These are phyloP conservation scores for Holtermannia corniformis DNA, from an alignment of 768 basidiomycete genomes.

Conservation along the genomic window DNA sequence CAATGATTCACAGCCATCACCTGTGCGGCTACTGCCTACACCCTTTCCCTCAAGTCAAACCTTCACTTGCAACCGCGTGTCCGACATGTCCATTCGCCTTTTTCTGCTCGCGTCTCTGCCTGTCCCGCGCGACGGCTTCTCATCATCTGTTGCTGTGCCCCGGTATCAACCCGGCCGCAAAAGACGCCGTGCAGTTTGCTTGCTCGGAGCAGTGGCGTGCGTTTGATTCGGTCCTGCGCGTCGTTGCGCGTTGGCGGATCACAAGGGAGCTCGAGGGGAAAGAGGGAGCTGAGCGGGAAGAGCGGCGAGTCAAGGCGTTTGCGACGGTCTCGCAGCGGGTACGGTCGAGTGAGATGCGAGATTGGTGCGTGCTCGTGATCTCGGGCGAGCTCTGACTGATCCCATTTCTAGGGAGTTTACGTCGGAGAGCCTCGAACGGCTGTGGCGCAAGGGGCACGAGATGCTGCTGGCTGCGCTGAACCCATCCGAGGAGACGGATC, in stretches of 20 bases:
- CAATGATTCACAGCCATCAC: neutral
- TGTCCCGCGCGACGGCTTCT: conserved; percentile 53
- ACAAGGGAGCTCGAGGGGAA: conserved; percentile 48
- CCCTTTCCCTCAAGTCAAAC: conserved; percentile 46
- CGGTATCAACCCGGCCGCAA: conserved; percentile 60
- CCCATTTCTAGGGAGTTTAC: conserved; percentile 20
- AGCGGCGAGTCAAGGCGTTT: conserved; percentile 44
- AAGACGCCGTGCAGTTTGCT: conserved; percentile 54
- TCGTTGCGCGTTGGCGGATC: conserved; percentile 56
- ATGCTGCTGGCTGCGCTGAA: conserved; percentile 57
- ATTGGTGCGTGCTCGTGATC: conserved; percentile 26
- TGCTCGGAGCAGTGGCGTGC: conserved; percentile 62
- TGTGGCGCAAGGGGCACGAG: conserved; percentile 59
- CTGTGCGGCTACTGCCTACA: neutral
- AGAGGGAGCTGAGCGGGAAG: conserved; percentile 47
- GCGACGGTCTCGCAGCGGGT: conserved; percentile 73
- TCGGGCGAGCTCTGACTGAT: neutral
- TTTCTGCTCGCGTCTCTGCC: conserved; percentile 75
- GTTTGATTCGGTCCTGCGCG: conserved; percentile 61
- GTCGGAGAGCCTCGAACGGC: conserved; percentile 8
- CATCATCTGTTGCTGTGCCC: conserved; percentile 64
- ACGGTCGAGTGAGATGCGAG: conserved; percentile 28
- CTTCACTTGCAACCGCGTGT: conserved; percentile 50
- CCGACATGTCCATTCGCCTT: conserved; percentile 49
- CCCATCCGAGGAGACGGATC: conserved; percentile 47